Conservation (phyloP, 164 flowering plant species). For the Akebia trifoliata region DNA sequence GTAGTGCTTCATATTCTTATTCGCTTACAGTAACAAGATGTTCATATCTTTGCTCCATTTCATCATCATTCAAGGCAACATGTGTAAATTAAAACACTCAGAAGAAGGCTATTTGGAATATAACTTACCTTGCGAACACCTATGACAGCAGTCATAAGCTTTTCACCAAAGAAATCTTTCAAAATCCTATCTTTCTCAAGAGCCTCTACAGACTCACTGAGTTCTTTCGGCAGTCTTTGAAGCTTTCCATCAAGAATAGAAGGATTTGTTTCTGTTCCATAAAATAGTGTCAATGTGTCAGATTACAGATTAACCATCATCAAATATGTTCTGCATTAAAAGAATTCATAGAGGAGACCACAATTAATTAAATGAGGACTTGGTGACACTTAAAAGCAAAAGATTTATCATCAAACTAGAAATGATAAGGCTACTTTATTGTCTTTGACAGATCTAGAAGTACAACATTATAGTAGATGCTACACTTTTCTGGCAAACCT, state of each 20-base stretch:
- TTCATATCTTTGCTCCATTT: too few relatives aligned
- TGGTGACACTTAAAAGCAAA: not conserved
- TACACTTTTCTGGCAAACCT: not conserved
- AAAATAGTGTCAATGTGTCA: slow-evolving; percentile 1
- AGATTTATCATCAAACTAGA: not conserved
- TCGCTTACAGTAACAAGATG: too few relatives aligned
- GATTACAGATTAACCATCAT: not conserved
- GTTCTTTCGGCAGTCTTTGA: slow-evolving; percentile 61
- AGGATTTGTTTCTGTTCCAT: slow-evolving; percentile 62
- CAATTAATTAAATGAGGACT: not conserved
- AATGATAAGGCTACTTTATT: not conserved
- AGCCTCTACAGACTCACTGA: slow-evolving; percentile 72
- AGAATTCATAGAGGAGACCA: not conserved
- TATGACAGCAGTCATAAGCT: slow-evolving; percentile 58
- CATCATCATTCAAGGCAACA: too few relatives aligned
- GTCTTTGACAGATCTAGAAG: not conserved
- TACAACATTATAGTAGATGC: not conserved
- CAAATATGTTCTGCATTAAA: not conserved
- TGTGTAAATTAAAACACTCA: too few relatives aligned
- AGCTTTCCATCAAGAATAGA: slow-evolving; percentile 30
- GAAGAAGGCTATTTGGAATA: not conserved
- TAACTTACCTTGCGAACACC: slow-evolving; percentile 78
- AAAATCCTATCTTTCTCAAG: slow-evolving; percentile 55
- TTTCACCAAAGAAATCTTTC: slow-evolving; percentile 62
- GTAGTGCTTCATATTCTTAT: too few relatives aligned